Evolutionary conservation across 2,329 filamentous ascomycete species (phyloP), one percentile per base, ranked within the genome.

Genomic region (Arthrobotrys entomopaga): DNA sequence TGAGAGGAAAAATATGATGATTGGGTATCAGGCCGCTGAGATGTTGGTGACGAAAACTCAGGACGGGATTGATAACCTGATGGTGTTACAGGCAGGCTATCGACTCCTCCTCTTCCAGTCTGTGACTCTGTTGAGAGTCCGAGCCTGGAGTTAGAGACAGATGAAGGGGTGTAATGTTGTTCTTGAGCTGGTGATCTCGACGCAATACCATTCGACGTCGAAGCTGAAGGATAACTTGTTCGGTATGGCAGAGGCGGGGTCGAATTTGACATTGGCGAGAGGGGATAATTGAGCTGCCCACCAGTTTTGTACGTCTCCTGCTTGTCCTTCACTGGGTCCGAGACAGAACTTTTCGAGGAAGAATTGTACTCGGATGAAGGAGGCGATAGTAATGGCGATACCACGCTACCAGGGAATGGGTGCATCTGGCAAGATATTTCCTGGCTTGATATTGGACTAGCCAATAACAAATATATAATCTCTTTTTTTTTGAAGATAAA

Each of bases 241-340:
- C 76, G 76, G 67, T 77, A 76, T 56, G 78, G 61, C 67, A 76
- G 60, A 61, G 77, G 78, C 66, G 77, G 85, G 79, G 88, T 87
- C 84, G 88, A 89, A 81, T 87, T 87, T 84, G 88, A 90, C 88
- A 90, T 90, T 85, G 88, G 88, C 83, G 88, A 88, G 85, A 88
- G 90, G 81, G 88, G 88, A 83, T 90, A 90, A 49, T 57, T 73
- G 43, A 66, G 61, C 42, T 53, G 65, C 67, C 67, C 69, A 65
- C 69, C 69, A 61, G 61, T 50, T 66, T 66, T 73, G 56, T 73
- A 61, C 46, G 49, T 49, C 64, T 73, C 69, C 69, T 73, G 67
- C 60, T 60, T 72, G 60, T 72, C 67, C 60, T 54, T 73, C 56
- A 66, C 54, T 61, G 34, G 50, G 49, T 73, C 69, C 49, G 69